These are phyloP conservation scores for Penicillium sclerotiorum DNA, from an alignment of 2,329 filamentous ascomycete genomes.

Conservation along the genomic window DNA sequence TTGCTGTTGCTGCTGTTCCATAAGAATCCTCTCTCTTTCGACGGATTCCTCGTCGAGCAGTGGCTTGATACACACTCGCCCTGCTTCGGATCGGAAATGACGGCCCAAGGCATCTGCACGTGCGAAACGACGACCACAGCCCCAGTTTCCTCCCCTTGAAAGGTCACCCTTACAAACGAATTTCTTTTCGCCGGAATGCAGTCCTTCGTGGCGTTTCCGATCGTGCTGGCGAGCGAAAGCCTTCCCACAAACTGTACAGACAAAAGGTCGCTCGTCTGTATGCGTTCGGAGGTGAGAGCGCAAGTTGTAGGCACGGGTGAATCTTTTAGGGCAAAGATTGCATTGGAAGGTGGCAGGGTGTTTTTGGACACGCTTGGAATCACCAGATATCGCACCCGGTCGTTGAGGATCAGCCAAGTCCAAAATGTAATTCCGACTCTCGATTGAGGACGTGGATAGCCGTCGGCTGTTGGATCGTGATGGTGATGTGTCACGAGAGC, in stretches of 20 bases:
- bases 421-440: conserved; percentile 76
- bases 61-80: conserved; percentile 95
- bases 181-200: conserved; percentile 97
- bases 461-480: conserved; percentile 46
- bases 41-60: conserved; percentile 89
- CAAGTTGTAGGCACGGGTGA: conserved; percentile 94
- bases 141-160: conserved; percentile 82
- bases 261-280: conserved; percentile 95
- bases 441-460: conserved; percentile 51
- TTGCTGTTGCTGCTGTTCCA: conserved; percentile 68
- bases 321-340: conserved; percentile 87
- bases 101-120: conserved; percentile 91
- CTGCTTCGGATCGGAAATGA: conserved; percentile 94
- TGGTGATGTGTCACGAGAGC: conserved; percentile 49
- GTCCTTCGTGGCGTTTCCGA: conserved; percentile 91
- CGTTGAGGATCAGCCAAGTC: conserved; percentile 87
- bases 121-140: conserved; percentile 89
- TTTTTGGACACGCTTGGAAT: conserved; percentile 86
- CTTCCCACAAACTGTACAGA: conserved; percentile 95
- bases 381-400: conserved; percentile 63
- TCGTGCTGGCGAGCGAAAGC: conserved; percentile 97
- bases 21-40: conserved; percentile 74
- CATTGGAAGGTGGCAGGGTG: conserved; percentile 98
- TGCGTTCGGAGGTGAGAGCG: conserved; percentile 94
- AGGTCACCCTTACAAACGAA: conserved; percentile 95